phyloP scores from a whole-genome alignment of 306 rosid species.

The Quercus suber region DNA sequence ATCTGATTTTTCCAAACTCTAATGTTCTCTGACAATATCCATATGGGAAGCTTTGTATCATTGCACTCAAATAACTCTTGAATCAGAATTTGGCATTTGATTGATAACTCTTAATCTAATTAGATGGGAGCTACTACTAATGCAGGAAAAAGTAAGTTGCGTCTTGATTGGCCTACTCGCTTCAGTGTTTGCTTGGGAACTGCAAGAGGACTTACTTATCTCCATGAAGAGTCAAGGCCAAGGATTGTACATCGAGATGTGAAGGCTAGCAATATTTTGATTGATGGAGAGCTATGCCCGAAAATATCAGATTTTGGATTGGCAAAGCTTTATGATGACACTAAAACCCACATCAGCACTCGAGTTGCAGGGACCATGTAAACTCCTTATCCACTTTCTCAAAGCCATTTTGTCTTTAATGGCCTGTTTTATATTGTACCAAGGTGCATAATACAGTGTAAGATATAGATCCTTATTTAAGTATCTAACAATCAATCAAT shows the following conservation, averaged over 20 bases:
- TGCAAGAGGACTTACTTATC: slow-evolving; percentile 73
- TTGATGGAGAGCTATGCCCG: slow-evolving; percentile 54
- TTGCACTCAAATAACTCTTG: too few species aligned
- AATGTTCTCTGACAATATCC: too few species aligned
- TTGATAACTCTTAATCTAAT: too few species aligned
- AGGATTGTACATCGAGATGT: slow-evolving; percentile 84
- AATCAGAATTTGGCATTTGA: too few species aligned
- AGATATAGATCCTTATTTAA: too few species aligned
- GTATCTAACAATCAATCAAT: too few species aligned
- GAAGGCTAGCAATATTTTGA: slow-evolving; percentile 75
- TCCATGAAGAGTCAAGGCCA: slow-evolving; percentile 64
- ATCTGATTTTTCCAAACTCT: too few species aligned
- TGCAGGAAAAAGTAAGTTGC: slow-evolving; percentile 40
- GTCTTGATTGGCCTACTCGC: slow-evolving; percentile 62
- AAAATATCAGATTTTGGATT: slow-evolving; percentile 84
- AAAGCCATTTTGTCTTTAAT: too few species aligned
- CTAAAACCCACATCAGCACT: slow-evolving; percentile 68
- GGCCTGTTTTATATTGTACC: too few species aligned
- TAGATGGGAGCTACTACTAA: too few species aligned
- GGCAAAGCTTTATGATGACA: slow-evolving; percentile 78
- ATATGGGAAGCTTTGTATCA: too few species aligned
- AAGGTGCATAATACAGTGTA: too few species aligned
- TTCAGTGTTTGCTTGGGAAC: slow-evolving; percentile 60
- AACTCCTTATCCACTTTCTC: background rate
- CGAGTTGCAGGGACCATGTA: slow-evolving; percentile 77